Conservation (phyloP, 305 asterid species). For the Fraxinus xanthoxyloides region DNA sequence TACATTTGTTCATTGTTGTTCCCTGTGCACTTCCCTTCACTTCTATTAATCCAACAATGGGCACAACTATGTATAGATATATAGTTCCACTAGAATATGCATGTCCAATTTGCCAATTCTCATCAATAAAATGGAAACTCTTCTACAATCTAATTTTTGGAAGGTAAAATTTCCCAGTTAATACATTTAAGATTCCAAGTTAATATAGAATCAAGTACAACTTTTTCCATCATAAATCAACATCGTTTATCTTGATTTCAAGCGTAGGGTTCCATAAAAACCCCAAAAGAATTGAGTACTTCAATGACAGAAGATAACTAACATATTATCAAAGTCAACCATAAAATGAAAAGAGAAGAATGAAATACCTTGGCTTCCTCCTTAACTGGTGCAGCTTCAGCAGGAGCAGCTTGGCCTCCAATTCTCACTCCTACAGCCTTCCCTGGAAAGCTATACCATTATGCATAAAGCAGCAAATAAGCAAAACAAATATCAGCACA, state of each 20-base stretch:
- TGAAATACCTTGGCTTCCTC: conserved; percentile 40
- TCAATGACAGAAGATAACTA: not conserved
- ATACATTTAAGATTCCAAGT: not conserved
- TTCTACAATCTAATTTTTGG: not conserved
- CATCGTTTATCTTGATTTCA: not conserved
- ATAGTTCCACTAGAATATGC: not conserved
- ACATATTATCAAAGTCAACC: not conserved
- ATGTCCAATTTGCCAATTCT: not conserved
- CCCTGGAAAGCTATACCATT: conserved; percentile 59
- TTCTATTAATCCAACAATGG: not conserved
- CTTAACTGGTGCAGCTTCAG: conserved; percentile 43
- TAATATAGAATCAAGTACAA: not conserved
- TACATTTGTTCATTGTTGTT: not conserved
- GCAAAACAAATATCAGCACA: not conserved
- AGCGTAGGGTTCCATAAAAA: not conserved
- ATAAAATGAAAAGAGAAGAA: not conserved
- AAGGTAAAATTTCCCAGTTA: not conserved
- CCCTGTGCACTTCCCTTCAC: not conserved
- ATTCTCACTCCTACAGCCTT: conserved; percentile 63
- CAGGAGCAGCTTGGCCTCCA: conserved; percentile 48
- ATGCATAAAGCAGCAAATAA: not conserved
- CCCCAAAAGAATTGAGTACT: not conserved
- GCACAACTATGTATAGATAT: not conserved
- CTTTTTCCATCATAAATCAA: not conserved
- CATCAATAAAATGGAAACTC: not conserved